A percentile compares a stretch with the other conserved stretches of the same genome.
Evolutionary conservation across 768 basidiomycete genomes (phyloP).

Genomic region (Kwoniella sp.): DNA sequence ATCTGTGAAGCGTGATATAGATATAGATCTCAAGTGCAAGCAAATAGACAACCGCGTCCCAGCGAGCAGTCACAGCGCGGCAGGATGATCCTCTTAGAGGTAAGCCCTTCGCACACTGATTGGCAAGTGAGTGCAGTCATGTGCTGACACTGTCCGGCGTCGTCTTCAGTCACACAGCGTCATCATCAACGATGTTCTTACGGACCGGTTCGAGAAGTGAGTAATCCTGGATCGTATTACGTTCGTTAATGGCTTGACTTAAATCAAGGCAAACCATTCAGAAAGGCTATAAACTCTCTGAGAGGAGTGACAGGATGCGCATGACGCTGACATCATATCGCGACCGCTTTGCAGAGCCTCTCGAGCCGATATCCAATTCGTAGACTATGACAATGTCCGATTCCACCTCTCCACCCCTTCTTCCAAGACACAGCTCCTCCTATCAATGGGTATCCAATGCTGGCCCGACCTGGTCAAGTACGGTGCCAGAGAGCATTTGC

Average conservation of each 20-base stretch:
- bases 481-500: slow-evolving; percentile 77
- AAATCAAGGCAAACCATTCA: too few relatives aligned
- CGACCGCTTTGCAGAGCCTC: slow-evolving; percentile 67
- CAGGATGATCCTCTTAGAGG: slow-evolving; percentile 84
- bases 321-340: too few relatives aligned
- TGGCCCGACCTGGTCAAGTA: slow-evolving; percentile 90
- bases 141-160: slow-evolving; percentile 17
- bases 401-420: slow-evolving; percentile 90
- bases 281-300: neutral
- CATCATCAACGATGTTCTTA: slow-evolving; percentile 85
- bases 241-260: too few relatives aligned
- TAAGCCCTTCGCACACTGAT: too few relatives aligned
- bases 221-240: slow-evolving; percentile 50
- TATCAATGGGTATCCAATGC: slow-evolving; percentile 97
- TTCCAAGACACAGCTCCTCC: slow-evolving; percentile 72
- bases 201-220: slow-evolving; percentile 84
- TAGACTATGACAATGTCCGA: slow-evolving; percentile 95
- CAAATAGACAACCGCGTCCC: too few relatives aligned
- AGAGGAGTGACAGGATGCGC: neutral
- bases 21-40: too few relatives aligned
- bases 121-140: neutral
- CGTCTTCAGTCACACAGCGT: slow-evolving; percentile 72
- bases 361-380: slow-evolving; percentile 90
- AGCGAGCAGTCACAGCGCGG: too few relatives aligned
- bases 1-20: too few relatives aligned